Percentiles rank a stretch among this genome's conserved stretches.
These are phyloP conservation scores for Phytophthora melonis DNA, from an alignment of 352 stramenopile genomes.

Conservation along the genomic window DNA sequence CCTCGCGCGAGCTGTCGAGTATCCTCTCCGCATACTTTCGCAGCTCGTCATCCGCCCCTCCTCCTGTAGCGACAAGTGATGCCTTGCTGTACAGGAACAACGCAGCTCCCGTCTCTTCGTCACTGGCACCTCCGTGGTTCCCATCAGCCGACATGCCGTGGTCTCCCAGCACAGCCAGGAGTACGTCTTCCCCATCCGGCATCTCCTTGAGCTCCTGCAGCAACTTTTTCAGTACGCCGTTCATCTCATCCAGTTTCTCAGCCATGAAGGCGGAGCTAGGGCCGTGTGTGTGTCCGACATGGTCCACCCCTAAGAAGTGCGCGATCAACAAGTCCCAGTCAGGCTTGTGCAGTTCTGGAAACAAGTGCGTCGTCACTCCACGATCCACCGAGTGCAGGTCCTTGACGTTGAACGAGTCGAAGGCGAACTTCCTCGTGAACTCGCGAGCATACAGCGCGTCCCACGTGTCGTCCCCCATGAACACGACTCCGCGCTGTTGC, in stretches of 20 bases:
- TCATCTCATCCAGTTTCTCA: constrained; percentile 96
- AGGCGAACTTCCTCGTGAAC: constrained; percentile 95
- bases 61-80: constrained; percentile 37
- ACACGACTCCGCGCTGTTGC: constrained; percentile 80
- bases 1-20: constrained; percentile 42
- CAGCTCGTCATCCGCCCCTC: constrained; percentile 19
- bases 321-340: constrained; percentile 89
- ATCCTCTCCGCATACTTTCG: constrained; percentile 38
- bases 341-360: constrained; percentile 66
- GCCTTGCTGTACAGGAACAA: constrained; percentile 93
- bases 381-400: constrained; percentile 98
- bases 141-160: constrained; percentile 99
- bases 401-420: constrained; percentile 98
- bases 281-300: constrained; percentile 98
- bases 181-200: constrained; percentile 71
- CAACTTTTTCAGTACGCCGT: constrained; percentile 86
- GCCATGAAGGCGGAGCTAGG: constrained; percentile 95
- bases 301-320: constrained; percentile 95
- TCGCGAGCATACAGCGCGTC: constrained; percentile 92
- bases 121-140: constrained; percentile 97
- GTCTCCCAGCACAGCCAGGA: constrained; percentile 96
- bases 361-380: constrained; percentile 84
- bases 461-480: constrained; percentile 99
- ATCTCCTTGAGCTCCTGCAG: constrained; percentile 66
- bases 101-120: constrained; percentile 96